These are phyloP conservation scores for Colletotrichum phormii DNA, from an alignment of 2,329 filamentous ascomycete species.

Conservation along the genomic window DNA sequence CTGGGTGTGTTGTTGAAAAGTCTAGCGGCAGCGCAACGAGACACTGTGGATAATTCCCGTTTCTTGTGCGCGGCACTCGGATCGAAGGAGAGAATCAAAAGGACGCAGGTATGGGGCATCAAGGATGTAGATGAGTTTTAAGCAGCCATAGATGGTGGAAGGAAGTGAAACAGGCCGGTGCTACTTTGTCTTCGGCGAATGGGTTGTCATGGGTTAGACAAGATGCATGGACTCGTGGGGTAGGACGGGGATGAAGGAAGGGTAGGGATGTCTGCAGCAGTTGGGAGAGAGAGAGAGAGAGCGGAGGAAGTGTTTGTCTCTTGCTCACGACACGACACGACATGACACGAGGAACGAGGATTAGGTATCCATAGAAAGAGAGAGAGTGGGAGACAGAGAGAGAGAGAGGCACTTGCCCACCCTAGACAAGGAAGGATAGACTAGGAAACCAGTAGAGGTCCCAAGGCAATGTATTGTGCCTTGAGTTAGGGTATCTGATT, in stretches of 20 bases:
- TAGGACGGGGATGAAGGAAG: slow-evolving; percentile 23
- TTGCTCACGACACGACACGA: neutral
- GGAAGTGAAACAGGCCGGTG: slow-evolving; percentile 51
- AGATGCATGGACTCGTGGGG: slow-evolving; percentile 36
- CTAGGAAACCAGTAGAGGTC: neutral
- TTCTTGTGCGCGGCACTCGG: slow-evolving; percentile 24
- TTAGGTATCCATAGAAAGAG: neutral
- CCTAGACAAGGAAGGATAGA: neutral
- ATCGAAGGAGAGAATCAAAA: slow-evolving; percentile 15
- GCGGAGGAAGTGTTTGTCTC: slow-evolving; percentile 5
- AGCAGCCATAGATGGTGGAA: slow-evolving; percentile 33
- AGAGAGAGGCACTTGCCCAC: slow-evolving; percentile 6
- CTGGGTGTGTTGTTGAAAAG: neutral
- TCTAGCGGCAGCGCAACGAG: slow-evolving; percentile 25
- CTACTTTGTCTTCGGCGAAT: slow-evolving; percentile 42
- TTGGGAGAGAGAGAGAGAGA: neutral
- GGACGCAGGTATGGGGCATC: slow-evolving; percentile 3
- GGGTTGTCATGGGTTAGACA: slow-evolving; percentile 37
- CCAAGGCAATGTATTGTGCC: slow-evolving; percentile 2
- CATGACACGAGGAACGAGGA: slow-evolving; percentile 10
- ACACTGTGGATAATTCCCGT: slow-evolving; percentile 18
- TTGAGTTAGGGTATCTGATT: slow-evolving; percentile 12
- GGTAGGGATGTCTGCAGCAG: slow-evolving; percentile 34
- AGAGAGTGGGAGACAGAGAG: too few relatives aligned
- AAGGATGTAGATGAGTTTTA: slow-evolving; percentile 31